Evolutionary conservation across 805 yeast genomes (phyloP), one percentile per base, ranked within the genome.

Genomic region (Candida khao-thaluensis): DNA sequence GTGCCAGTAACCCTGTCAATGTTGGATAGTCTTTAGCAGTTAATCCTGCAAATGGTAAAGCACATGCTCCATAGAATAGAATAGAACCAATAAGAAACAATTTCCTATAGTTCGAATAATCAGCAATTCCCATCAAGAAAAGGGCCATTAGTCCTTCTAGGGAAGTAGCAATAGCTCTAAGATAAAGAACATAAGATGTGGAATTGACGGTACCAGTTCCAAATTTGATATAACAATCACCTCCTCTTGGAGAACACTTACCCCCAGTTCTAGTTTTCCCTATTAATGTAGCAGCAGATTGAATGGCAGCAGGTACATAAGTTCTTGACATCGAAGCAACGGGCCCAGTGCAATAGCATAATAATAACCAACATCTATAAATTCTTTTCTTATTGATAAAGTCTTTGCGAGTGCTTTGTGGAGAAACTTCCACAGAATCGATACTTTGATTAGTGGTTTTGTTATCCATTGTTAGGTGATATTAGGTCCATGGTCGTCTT

Each of bases 291-390:
- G 69, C 67, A 17, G 58, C 52, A 1, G 72, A 61, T 48, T 67
- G 72, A 20, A 68, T 56, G 0, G 56, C 59, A 0, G 71, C 72
- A 6, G 72, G 69, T 14, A 68, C 64, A 42, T 68, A 68, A 1
- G 69, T 57, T 38, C 68, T 52, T 3, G 62, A 41, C 71, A 68
- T 64, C 6, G 71, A 60, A 1, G 71, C 59, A 0, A 64, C 69
- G 1, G 72, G 72, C 1, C 74, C 74, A 2, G 72, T 66, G 3
- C 66, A 49, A 44, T 58, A 67, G 41, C 72, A 66, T 5, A 68
- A 41, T 5, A 64, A 48, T 2, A 68, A 48, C 74, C 74, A 68
- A 10, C 65, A 46, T 16, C 59, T 38, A 37, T 38, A 38, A n/a
- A 38, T 25, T 2, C 28, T 16, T 14, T 26, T 38, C 11, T 31